A percentile compares a stretch with the other conserved stretches of the same genome.
These are phyloP conservation scores for Podospora comata DNA, from an alignment of 495 filamentous ascomycete species.

Conservation along the genomic window DNA sequence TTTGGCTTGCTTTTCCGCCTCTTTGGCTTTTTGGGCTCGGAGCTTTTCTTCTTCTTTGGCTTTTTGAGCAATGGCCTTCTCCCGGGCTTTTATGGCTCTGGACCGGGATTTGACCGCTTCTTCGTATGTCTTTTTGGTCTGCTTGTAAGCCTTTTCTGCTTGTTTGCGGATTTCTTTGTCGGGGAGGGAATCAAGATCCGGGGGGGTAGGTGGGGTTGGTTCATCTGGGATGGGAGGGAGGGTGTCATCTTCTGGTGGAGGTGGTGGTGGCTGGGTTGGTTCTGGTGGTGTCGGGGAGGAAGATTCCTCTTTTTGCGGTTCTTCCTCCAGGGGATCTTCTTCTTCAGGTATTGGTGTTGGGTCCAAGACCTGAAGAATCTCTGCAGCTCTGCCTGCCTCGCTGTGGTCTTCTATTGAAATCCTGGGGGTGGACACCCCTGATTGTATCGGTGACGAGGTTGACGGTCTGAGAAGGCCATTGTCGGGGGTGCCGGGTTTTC, in stretches of 20 bases:
- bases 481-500: constrained; percentile 15
- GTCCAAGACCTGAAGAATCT: constrained; percentile 29
- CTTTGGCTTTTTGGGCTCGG: constrained; percentile 33
- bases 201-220: constrained; percentile 39
- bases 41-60: constrained; percentile 48
- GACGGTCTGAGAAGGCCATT: not conserved
- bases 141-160: constrained; percentile 60
- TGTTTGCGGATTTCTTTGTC: constrained; percentile 63
- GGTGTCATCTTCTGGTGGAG: not conserved
- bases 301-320: not conserved
- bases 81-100: constrained; percentile 56
- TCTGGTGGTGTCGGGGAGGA: not conserved
- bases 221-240: constrained; percentile 45
- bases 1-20: constrained; percentile 23
- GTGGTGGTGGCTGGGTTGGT: not conserved
- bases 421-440: constrained; percentile 30
- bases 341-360: constrained; percentile 30
- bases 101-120: constrained; percentile 61
- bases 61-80: constrained; percentile 54
- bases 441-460: not conserved
- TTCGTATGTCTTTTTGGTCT: constrained; percentile 56
- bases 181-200: constrained; percentile 50
- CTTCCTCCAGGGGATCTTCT: constrained; percentile 16
- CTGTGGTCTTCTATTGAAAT: constrained; percentile 47
- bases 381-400: constrained; percentile 18